Conservation (phyloP, 345 rosid species). For the Gossypium turneri region DNA sequence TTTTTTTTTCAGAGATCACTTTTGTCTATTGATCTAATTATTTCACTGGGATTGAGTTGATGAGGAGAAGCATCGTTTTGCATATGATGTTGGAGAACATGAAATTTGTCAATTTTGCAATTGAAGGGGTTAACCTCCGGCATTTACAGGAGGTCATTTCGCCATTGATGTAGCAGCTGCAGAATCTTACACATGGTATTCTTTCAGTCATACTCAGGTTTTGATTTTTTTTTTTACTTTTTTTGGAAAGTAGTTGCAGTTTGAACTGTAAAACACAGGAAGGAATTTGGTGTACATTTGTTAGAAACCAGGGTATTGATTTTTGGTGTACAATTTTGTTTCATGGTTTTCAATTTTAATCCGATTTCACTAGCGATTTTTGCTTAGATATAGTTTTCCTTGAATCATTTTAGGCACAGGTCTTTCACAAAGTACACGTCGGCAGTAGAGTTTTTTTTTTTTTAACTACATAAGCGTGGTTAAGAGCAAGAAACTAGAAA, state of each 20-base stretch:
- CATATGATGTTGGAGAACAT: slow-evolving; percentile 28
- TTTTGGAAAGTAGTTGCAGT: slow-evolving; percentile 32
- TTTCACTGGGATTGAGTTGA: slow-evolving; percentile 23
- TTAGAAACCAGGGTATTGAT: slow-evolving; percentile 26
- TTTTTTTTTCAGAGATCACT: slow-evolving; percentile 20
- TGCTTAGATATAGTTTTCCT: neutral
- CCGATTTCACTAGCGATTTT: neutral
- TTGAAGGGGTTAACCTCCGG: slow-evolving; percentile 18
- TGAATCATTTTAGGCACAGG: neutral
- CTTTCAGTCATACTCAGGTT: slow-evolving; percentile 28
- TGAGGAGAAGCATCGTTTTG: slow-evolving; percentile 32
- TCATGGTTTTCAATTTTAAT: neutral
- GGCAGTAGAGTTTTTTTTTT: too few species aligned
- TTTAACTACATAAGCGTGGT: too few species aligned
- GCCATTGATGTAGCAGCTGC: slow-evolving; percentile 47
- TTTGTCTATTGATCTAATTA: slow-evolving; percentile 18
- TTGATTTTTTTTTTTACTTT: neutral
- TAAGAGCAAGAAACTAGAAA: too few species aligned
- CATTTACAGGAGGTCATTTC: slow-evolving; percentile 31
- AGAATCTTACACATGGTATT: slow-evolving; percentile 40
- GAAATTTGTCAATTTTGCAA: slow-evolving; percentile 15
- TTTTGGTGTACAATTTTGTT: slow-evolving; percentile 14
- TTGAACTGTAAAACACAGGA: slow-evolving; percentile 21
- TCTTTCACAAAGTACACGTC: neutral
- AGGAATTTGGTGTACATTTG: slow-evolving; percentile 25